Evolutionary conservation across 177 flowering plant species (phyloP).

Genomic region (Tripterygium wilfordii): DNA sequence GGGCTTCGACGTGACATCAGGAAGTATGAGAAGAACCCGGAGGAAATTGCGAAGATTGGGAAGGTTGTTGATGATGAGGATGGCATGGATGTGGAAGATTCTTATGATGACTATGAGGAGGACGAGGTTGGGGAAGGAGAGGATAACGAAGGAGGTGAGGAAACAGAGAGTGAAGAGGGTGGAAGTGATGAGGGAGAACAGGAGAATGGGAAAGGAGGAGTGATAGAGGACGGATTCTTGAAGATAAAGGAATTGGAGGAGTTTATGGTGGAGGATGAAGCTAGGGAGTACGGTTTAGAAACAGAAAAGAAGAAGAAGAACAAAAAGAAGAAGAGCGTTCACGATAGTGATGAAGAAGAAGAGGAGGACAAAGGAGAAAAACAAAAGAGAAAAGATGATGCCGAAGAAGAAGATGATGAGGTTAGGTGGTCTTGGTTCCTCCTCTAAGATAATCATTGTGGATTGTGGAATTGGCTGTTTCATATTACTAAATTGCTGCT

Average conservation of each 20-base stretch:
- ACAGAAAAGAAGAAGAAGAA: constrained; percentile 19
- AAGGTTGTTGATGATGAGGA: not conserved
- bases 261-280: constrained; percentile 74
- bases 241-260: constrained; percentile 73
- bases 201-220: constrained; percentile 18
- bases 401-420: constrained; percentile 33
- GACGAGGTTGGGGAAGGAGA: constrained; percentile 13
- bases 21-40: constrained; percentile 53
- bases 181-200: constrained; percentile 26
- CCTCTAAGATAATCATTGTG: too few species aligned
- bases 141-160: not conserved
- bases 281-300: constrained; percentile 52
- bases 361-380: constrained; percentile 12
- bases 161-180: too few species aligned
- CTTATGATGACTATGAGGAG: too few species aligned
- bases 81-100: not conserved
- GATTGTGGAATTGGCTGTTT: too few species aligned
- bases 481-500: too few species aligned
- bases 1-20: constrained; percentile 44
- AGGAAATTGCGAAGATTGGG: constrained; percentile 26
- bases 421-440: too few species aligned
- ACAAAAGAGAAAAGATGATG: constrained; percentile 22
- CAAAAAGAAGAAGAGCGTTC: not conserved
- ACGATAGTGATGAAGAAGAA: constrained; percentile 4
- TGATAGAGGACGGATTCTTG: constrained; percentile 77